phyloP scores from a whole-genome alignment of 1,284 basidiomycete species.

The Tilletiaria anomala region DNA sequence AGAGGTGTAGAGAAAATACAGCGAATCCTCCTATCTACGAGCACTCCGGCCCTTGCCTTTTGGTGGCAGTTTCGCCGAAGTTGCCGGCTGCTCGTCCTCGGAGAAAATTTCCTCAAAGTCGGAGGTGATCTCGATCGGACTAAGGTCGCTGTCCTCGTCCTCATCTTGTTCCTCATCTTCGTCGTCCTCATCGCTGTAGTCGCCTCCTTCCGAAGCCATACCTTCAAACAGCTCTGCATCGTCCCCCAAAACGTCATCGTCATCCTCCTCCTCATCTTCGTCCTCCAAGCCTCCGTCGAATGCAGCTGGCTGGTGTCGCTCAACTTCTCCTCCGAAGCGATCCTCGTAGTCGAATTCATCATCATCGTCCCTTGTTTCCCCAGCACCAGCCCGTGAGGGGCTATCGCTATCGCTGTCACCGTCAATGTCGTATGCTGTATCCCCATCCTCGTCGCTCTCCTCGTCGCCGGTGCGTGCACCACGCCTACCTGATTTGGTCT shows the following conservation, averaged over 20 bases:
- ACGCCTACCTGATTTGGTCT: neutral
- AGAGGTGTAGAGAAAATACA: too few relatives aligned
- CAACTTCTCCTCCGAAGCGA: neutral
- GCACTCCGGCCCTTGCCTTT: too few relatives aligned
- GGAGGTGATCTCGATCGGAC: neutral
- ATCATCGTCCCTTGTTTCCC: neutral
- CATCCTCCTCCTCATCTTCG: neutral
- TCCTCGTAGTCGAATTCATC: neutral
- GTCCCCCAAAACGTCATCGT: too few relatives aligned
- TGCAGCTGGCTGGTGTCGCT: neutral
- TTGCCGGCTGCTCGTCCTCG: too few relatives aligned
- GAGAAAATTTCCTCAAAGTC: too few relatives aligned
- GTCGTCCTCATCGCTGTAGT: too few relatives aligned
- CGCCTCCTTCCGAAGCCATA: too few relatives aligned
- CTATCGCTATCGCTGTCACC: too few relatives aligned
- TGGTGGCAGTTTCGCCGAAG: too few relatives aligned
- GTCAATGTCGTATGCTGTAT: too few relatives aligned
- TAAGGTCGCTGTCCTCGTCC: neutral
- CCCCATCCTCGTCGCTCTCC: neutral
- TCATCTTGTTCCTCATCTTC: neutral
- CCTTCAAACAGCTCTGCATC: too few relatives aligned
- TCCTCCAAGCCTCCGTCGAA: neutral
- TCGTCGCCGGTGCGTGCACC: neutral
- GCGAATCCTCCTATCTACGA: too few relatives aligned
- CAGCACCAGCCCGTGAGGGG: neutral